Percentiles rank a stretch among this genome's conserved stretches.
Evolutionary conservation across 305 asterid species (phyloP).

Genomic region (Fraxinus platypoda): DNA sequence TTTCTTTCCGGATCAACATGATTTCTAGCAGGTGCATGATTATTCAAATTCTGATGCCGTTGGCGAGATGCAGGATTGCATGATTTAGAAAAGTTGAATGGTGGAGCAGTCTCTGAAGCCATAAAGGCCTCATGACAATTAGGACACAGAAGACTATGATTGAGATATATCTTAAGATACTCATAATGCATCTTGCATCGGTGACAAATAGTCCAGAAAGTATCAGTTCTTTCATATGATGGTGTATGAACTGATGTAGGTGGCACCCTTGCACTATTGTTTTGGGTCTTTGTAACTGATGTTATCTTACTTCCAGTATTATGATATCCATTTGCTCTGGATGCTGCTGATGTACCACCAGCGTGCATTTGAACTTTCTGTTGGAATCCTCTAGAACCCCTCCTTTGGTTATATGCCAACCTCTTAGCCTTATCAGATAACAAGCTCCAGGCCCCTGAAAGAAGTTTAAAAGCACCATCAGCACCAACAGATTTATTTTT

Average conservation of each 20-base stretch:
- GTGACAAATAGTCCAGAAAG: constrained; percentile 85
- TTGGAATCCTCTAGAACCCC: constrained; percentile 49
- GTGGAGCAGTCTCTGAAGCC: constrained; percentile 70
- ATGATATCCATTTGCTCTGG: constrained; percentile 53
- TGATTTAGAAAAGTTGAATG: constrained; percentile 30
- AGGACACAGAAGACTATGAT: constrained; percentile 71
- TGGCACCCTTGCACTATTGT: constrained; percentile 24
- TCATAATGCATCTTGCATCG: constrained; percentile 78
- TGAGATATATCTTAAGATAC: constrained; percentile 58
- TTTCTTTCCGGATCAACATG: constrained; percentile 36
- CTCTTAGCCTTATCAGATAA: constrained; percentile 70
- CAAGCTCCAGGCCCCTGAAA: constrained; percentile 79
- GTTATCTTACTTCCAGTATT: constrained; percentile 37
- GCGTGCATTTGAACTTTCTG: constrained; percentile 44
- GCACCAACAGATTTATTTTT: constrained; percentile 73
- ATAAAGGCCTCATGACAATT: constrained; percentile 59
- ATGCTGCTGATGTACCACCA: constrained; percentile 51
- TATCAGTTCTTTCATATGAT: constrained; percentile 43
- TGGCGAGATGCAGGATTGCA: constrained; percentile 26
- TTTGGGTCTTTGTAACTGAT: constrained; percentile 44
- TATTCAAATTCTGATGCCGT: constrained; percentile 28
- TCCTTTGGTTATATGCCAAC: constrained; percentile 64
- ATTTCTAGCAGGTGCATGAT: constrained; percentile 33
- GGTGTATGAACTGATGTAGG: constrained; percentile 39
- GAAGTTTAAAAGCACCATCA: constrained; percentile 69